Evolutionary conservation across 768 basidiomycete genomes (phyloP).

Genomic region (Hortiboletus campestris): DNA sequence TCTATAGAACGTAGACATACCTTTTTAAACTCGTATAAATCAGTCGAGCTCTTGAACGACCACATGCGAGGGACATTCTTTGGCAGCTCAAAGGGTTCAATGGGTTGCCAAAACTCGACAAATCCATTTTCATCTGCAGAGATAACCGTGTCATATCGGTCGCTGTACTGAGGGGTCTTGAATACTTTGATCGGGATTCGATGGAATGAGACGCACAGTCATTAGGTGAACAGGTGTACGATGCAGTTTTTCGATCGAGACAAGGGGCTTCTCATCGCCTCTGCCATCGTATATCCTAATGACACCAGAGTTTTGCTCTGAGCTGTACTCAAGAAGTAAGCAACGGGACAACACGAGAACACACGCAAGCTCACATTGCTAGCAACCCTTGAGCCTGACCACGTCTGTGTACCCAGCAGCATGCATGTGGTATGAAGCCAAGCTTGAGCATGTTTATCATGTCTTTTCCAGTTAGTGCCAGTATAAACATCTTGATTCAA

Average conservation of each 20-base stretch:
- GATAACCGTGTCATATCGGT: slow-evolving; percentile 85
- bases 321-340: slow-evolving; percentile 45
- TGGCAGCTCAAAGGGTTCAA: slow-evolving; percentile 84
- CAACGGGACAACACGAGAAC: not conserved
- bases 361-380: slow-evolving; percentile 67
- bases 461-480: slow-evolving; percentile 46
- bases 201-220: slow-evolving; percentile 52
- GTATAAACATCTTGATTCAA: not conserved
- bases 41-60: slow-evolving; percentile 88
- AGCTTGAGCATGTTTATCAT: slow-evolving; percentile 99
- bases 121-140: slow-evolving; percentile 95
- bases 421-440: slow-evolving; percentile 79
- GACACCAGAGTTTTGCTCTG: slow-evolving; percentile 69
- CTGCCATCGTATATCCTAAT: slow-evolving; percentile 93
- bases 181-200: not conserved
- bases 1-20: slow-evolving; percentile 36
- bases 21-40: slow-evolving; percentile 98
- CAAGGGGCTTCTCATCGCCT: slow-evolving; percentile 75
- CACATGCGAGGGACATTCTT: slow-evolving; percentile 77
- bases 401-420: slow-evolving; percentile 92
- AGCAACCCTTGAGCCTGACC: slow-evolving; percentile 86
- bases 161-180: slow-evolving; percentile 66
- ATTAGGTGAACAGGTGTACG: slow-evolving; percentile 89
- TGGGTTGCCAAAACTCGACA: slow-evolving; percentile 93
- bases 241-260: slow-evolving; percentile 77